phyloP scores from a whole-genome alignment of 768 basidiomycete species.

The Mycena rebaudengoi region DNA sequence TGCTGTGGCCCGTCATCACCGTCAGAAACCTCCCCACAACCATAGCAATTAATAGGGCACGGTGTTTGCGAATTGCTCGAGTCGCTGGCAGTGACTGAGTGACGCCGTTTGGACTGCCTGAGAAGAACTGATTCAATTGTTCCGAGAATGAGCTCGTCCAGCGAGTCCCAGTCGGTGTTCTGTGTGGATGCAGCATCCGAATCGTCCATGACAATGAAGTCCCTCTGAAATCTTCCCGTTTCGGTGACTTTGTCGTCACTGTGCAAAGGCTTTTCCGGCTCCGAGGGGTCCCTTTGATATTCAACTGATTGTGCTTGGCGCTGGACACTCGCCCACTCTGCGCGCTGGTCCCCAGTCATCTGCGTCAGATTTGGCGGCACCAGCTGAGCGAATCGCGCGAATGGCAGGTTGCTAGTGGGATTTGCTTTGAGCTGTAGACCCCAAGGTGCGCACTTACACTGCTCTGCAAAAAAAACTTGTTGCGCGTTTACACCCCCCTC shows the following conservation, averaged over 20 bases:
- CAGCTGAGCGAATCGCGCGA: neutral
- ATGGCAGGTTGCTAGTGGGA: neutral
- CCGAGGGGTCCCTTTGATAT: neutral
- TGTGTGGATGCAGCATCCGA: neutral
- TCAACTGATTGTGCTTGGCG: neutral
- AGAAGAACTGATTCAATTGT: neutral
- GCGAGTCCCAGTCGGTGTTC: neutral
- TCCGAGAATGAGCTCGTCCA: neutral
- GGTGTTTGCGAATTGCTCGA: neutral
- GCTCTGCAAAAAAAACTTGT: neutral
- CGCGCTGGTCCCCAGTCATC: neutral
- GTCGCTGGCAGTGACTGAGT: neutral
- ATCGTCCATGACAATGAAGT: neutral
- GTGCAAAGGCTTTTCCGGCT: neutral
- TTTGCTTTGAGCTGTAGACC: neutral
- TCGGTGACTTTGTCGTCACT: neutral
- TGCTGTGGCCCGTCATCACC: neutral
- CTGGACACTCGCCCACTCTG: neutral
- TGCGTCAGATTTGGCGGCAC: neutral
- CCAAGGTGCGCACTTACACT: neutral
- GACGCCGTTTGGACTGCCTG: neutral
- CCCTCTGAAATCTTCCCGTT: neutral
- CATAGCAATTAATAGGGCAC: conserved; percentile 5
- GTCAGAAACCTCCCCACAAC: neutral
- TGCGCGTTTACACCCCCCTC: conserved; percentile 6